A percentile compares a stretch with the other conserved stretches of the same genome.
Evolutionary conservation across 2,329 filamentous ascomycete genomes (phyloP).

Genomic region (Tolypocladium amazonense): DNA sequence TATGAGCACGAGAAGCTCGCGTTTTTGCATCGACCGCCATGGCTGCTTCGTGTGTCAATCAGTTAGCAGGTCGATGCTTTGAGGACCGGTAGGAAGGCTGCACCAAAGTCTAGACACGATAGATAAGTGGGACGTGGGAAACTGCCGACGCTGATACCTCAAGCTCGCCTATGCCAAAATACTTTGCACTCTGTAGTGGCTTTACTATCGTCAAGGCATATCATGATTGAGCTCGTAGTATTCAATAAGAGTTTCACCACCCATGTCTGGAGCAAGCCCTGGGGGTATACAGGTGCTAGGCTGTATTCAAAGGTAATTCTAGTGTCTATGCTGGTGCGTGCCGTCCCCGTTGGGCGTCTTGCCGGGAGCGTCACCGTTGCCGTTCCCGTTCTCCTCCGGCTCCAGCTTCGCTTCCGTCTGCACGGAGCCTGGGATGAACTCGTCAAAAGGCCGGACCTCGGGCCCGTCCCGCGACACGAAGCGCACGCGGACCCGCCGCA

Average conservation of each 20-base stretch:
- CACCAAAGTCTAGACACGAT: too few relatives aligned
- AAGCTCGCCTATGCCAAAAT: neutral
- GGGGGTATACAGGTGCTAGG: neutral
- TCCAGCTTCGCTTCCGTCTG: constrained; percentile 47
- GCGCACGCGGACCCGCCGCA: constrained; percentile 71
- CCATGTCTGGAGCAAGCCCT: neutral
- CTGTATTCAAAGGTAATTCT: neutral
- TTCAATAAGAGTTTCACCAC: neutral
- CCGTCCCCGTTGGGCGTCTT: constrained; percentile 17
- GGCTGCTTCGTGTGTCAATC: too few relatives aligned
- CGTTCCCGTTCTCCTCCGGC: constrained; percentile 21
- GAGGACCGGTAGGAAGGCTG: too few relatives aligned
- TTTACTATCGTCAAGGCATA: neutral
- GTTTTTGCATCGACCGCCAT: too few relatives aligned
- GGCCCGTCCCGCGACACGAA: constrained; percentile 63
- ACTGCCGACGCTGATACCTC: too few relatives aligned
- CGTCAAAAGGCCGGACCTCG: constrained; percentile 55
- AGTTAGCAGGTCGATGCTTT: too few relatives aligned
- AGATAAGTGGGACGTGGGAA: too few relatives aligned
- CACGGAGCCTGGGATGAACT: constrained; percentile 62
- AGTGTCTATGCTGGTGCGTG: constrained; percentile 17
- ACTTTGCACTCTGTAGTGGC: neutral
- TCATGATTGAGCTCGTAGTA: neutral
- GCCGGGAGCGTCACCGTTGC: constrained; percentile 21
- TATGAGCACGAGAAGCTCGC: too few relatives aligned